Evolutionary conservation across 2,329 filamentous ascomycete genomes (phyloP).

Genomic region (Cercospora sp.): DNA sequence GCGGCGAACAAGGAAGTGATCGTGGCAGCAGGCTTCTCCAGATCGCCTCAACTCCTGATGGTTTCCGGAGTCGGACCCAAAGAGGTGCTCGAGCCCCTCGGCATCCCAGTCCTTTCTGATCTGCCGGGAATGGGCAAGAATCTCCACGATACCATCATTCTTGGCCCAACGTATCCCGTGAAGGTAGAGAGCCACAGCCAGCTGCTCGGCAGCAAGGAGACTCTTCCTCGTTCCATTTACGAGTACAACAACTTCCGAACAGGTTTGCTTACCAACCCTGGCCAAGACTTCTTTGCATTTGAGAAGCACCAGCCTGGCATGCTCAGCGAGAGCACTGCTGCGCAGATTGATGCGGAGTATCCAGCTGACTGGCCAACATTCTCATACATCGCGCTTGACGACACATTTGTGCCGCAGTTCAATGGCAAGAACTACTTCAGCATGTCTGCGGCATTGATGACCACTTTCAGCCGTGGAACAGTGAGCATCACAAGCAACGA

Average conservation of each 20-base stretch:
- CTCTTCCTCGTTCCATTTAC: constrained; percentile 7
- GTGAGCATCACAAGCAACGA: constrained; percentile 19
- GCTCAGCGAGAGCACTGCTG: constrained; percentile 4
- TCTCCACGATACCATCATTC: constrained; percentile 24
- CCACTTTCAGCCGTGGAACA: constrained; percentile 31
- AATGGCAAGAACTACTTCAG: constrained; percentile 26
- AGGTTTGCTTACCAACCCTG: constrained; percentile 22
- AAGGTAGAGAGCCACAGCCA: constrained; percentile 14
- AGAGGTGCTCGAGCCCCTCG: constrained; percentile 18
- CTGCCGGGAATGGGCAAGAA: constrained; percentile 26
- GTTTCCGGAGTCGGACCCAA: constrained; percentile 31
- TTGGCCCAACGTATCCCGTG: constrained; percentile 18
- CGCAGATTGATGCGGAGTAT: constrained; percentile 7
- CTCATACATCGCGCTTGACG: constrained; percentile 5
- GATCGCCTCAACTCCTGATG: constrained; percentile 43
- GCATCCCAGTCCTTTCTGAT: constrained; percentile 25
- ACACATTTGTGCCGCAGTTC: background rate
- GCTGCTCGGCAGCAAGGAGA: constrained; percentile 8
- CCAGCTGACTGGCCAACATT: constrained; percentile 21
- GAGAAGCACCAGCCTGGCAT: constrained; percentile 16
- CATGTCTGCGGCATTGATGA: constrained; percentile 32
- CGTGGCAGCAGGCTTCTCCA: constrained; percentile 47
- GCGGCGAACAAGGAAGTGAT: constrained; percentile 47
- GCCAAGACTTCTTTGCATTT: constrained; percentile 17
- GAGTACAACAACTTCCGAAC: constrained; percentile 25